These are phyloP conservation scores for Hygrocybe punicea DNA, from an alignment of 768 basidiomycete genomes.

Conservation along the genomic window DNA sequence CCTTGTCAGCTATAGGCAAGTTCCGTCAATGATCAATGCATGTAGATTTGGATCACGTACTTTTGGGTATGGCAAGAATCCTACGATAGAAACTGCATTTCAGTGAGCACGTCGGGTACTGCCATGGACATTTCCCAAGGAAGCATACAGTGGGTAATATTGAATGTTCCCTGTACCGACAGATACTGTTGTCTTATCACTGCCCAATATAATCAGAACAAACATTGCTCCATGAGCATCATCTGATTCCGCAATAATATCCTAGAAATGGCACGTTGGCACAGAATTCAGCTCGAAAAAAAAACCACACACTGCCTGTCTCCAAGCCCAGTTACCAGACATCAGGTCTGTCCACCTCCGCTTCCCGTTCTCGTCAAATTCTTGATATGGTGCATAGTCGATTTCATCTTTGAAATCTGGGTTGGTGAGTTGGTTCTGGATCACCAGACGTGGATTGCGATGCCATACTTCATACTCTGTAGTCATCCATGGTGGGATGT, in stretches of 20 bases:
- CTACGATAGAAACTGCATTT: constrained; percentile 26
- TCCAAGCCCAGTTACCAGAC: constrained; percentile 37
- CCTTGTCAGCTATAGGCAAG: neutral
- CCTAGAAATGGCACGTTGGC: constrained; percentile 13
- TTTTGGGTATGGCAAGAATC: constrained; percentile 36
- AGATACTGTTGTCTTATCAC: constrained; percentile 44
- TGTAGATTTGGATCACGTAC: constrained; percentile 12
- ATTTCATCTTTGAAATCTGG: constrained; percentile 33
- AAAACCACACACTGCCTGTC: constrained; percentile 29
- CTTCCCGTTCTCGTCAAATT: constrained; percentile 22
- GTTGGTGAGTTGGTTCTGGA: constrained; percentile 32
- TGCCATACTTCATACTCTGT: constrained; percentile 31
- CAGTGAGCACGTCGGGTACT: constrained; percentile 28
- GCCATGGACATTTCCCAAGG: constrained; percentile 29
- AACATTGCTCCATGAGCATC: constrained; percentile 30
- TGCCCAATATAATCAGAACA: constrained; percentile 32
- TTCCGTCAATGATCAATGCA: neutral
- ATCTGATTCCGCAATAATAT: constrained; percentile 22
- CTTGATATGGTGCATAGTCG: constrained; percentile 32
- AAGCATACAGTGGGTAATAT: constrained; percentile 36
- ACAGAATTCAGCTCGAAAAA: too few relatives aligned
- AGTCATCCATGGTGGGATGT: constrained; percentile 30
- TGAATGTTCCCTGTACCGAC: constrained; percentile 39
- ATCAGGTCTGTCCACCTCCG: constrained; percentile 34
- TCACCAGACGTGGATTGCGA: constrained; percentile 28